Evolutionary conservation across 2,329 filamentous ascomycete species (phyloP).

Genomic region (Dactylonectria estremocensis): DNA sequence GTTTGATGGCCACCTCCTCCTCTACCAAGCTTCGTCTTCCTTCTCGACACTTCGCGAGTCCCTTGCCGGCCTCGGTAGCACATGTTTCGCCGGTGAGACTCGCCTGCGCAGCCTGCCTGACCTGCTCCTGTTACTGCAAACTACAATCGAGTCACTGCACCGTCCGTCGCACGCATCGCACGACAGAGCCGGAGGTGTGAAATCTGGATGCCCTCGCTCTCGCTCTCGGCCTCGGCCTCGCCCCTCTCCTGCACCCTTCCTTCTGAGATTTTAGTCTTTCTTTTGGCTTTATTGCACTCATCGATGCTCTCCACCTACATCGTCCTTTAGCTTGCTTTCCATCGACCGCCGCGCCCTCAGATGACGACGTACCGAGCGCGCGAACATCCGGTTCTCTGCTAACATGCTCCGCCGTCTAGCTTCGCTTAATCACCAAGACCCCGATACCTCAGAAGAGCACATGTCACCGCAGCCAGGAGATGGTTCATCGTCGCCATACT

Average conservation of each 20-base stretch:
- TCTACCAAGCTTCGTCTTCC: neutral
- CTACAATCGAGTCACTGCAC: slow-evolving; percentile 39
- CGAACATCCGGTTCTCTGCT: slow-evolving; percentile 45
- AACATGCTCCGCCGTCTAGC: slow-evolving; percentile 51
- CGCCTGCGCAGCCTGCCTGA: slow-evolving; percentile 41
- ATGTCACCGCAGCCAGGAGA: slow-evolving; percentile 75
- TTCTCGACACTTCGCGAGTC: slow-evolving; percentile 33
- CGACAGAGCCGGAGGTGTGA: slow-evolving; percentile 27
- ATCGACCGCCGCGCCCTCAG: slow-evolving; percentile 40
- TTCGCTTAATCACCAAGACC: slow-evolving; percentile 45
- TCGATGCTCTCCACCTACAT: slow-evolving; percentile 29
- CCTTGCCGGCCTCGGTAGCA: slow-evolving; percentile 45
- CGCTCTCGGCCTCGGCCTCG: neutral
- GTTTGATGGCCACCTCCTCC: slow-evolving; percentile 42
- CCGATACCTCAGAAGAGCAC: slow-evolving; percentile 58
- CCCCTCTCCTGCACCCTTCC: slow-evolving; percentile 24
- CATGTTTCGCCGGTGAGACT: slow-evolving; percentile 51
- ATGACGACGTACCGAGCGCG: slow-evolving; percentile 44
- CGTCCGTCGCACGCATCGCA: slow-evolving; percentile 43
- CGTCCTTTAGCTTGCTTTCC: slow-evolving; percentile 34
- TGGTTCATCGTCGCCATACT: slow-evolving; percentile 68
- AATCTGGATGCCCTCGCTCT: slow-evolving; percentile 29
- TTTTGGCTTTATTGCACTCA: slow-evolving; percentile 20
- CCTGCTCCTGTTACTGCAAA: slow-evolving; percentile 40
- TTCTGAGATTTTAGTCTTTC: slow-evolving; percentile 18